phyloP scores from a whole-genome alignment of 2,329 filamentous ascomycete genomes.

The Hymenoscyphus albidus region DNA sequence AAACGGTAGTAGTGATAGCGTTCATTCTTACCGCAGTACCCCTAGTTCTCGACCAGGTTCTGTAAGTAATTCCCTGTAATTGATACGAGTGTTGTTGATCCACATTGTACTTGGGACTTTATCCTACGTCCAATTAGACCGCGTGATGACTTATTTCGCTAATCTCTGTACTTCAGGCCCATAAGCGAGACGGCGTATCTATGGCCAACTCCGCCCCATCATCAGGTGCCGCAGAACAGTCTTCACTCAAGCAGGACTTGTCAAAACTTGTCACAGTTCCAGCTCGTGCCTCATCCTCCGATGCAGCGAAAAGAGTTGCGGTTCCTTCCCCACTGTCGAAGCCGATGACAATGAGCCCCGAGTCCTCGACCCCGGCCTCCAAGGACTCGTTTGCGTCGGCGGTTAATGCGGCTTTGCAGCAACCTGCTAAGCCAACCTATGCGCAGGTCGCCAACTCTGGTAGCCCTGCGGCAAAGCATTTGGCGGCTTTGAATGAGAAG shows the following conservation, averaged over 20 bases:
- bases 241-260: conserved; percentile 48
- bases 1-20: conserved; percentile 63
- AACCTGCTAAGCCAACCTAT: conserved; percentile 30
- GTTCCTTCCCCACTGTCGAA: conserved; percentile 73
- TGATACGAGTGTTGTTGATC: conserved; percentile 4
- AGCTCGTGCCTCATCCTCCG: conserved; percentile 57
- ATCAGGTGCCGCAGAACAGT: conserved; percentile 42
- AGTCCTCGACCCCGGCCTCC: conserved; percentile 41
- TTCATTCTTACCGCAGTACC: conserved; percentile 53
- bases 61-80: conserved; percentile 48
- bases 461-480: conserved; percentile 71
- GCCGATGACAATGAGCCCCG: conserved; percentile 60
- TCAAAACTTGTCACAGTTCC: conserved; percentile 55
- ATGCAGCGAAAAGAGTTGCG: conserved; percentile 57
- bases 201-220: conserved; percentile 42
- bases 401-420: conserved; percentile 34
- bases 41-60: conserved; percentile 58
- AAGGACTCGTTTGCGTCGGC: conserved; percentile 41
- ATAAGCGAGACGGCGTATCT: conserved; percentile 54
- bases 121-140: conserved; percentile 32
- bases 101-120: conserved; percentile 29
- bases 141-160: conserved; percentile 24
- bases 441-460: conserved; percentile 36
- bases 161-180: conserved; percentile 50
- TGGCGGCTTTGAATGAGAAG: conserved; percentile 83